Base-by-base conservation (phyloP, 2,329 filamentous ascomycete genomes). In the Arthrobotrys sphaeroides region DNA sequence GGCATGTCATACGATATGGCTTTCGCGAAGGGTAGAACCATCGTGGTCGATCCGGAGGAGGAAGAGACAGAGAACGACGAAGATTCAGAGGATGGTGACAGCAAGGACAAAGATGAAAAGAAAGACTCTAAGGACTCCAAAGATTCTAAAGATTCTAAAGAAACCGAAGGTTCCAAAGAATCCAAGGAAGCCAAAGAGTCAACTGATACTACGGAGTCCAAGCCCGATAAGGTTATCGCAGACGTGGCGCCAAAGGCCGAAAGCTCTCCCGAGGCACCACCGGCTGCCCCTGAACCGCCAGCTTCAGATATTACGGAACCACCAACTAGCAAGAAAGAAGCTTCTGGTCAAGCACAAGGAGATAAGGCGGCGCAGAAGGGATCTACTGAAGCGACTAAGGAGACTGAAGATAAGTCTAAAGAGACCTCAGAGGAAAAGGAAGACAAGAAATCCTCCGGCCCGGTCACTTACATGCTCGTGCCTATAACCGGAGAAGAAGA, bases 1-100 rank as follows among this genome's bases (percentile, higher is more conserved):
- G 90, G 90, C 1, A 84, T 89, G 60, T 89, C 89, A 0, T 91
- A 91, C 76, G 90, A 92, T 78, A 85, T 91, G 4, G 89, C 90
- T 0, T 89, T 91, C 81, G 87, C 87, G 77, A 91, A 91, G 80
- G 89, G 87, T 2, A 84, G 86, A 5, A 83, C 88, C 13, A 43
- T 73, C n/a, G 43, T 73, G 1, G 40, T 59, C 20, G 51, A 64
- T 22, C 22, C 64, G 33, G 60, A 66, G 40, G 78, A 84, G 3
- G 85, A 87, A 40, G 84, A 86, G 68, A 86, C 88, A 16, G 83
- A 84, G n/a, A n/a, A n/a, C n/a, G n/a, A n/a, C 73, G 82, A 83
- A 51, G 57, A 81, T 80, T 16, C 83, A 82, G 53, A 81, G 83
- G 28, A 82, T 82, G 45, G 81, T 82, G 43, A 81, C 79, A 82